A percentile compares a stretch with the other conserved stretches of the same genome.
These are phyloP conservation scores for Candida awuae DNA, from an alignment of 805 yeast genomes.

Conservation along the genomic window DNA sequence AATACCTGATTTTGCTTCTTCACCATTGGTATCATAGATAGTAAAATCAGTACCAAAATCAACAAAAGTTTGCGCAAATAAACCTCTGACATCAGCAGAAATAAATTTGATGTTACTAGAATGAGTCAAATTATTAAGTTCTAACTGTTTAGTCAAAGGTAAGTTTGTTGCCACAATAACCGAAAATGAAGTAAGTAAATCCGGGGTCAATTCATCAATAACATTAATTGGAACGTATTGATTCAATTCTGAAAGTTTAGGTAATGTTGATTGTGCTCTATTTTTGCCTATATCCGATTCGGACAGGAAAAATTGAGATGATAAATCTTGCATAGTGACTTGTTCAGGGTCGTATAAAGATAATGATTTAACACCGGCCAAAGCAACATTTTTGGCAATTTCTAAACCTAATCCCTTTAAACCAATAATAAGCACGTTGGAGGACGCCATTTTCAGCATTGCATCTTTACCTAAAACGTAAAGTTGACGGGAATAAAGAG, in stretches of 20 bases:
- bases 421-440: conserved; percentile 88
- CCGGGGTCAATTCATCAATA: conserved; percentile 46
- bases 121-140: conserved; percentile 71
- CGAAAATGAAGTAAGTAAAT: conserved; percentile 51
- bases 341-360: conserved; percentile 75
- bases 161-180: conserved; percentile 80
- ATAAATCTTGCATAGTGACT: conserved; percentile 61
- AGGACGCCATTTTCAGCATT: conserved; percentile 91
- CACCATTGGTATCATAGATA: conserved; percentile 82
- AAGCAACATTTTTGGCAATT: conserved; percentile 91
- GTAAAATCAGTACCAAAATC: conserved; percentile 82
- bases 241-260: conserved; percentile 73
- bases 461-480: conserved; percentile 97
- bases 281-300: conserved; percentile 67
- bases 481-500: conserved; percentile 92
- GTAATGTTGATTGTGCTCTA: conserved; percentile 65
- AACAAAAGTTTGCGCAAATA: conserved; percentile 81
- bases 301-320: conserved; percentile 79
- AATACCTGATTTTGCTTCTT: conserved; percentile 81
- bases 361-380: conserved; percentile 94
- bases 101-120: conserved; percentile 68
- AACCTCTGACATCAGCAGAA: conserved; percentile 74
- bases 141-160: conserved; percentile 63
- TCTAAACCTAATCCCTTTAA: conserved; percentile 90
- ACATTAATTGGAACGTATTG: conserved; percentile 82